A percentile compares a stretch with the other conserved stretches of the same genome.
phyloP scores from a whole-genome alignment of 495 filamentous ascomycete genomes.

The Chlorociboria aeruginascens region DNA sequence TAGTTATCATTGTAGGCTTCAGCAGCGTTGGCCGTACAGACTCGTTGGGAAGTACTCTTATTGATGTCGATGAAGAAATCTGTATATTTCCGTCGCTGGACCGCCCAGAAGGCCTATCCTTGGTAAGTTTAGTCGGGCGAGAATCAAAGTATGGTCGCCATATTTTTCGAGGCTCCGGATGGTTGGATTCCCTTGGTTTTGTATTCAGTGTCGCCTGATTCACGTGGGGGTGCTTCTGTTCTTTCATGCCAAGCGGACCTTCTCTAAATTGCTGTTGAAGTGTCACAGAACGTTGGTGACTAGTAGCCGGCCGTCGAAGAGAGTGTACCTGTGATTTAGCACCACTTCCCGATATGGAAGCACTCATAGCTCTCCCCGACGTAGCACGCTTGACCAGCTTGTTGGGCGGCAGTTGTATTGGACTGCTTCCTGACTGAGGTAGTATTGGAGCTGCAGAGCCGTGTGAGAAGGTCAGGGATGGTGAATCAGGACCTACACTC shows the following conservation, averaged over 20 bases:
- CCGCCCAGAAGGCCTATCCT: slow-evolving; percentile 23
- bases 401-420: slow-evolving; percentile 42
- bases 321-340: slow-evolving; percentile 44
- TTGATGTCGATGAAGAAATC: slow-evolving; percentile 18
- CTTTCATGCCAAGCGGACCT: slow-evolving; percentile 2
- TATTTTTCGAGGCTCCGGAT: slow-evolving; percentile 9
- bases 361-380: slow-evolving; percentile 41
- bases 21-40: slow-evolving; percentile 13
- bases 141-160: slow-evolving; percentile 38
- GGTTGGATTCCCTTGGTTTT: neutral
- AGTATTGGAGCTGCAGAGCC: slow-evolving; percentile 56
- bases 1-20: slow-evolving; percentile 14
- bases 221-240: slow-evolving; percentile 1
- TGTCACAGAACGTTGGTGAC: slow-evolving; percentile 71
- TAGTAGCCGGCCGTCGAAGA: slow-evolving; percentile 70
- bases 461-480: slow-evolving; percentile 58
- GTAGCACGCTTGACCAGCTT: slow-evolving; percentile 79
- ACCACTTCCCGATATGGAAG: slow-evolving; percentile 23
- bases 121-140: slow-evolving; percentile 23
- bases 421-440: slow-evolving; percentile 25
- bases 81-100: slow-evolving; percentile 16
- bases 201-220: slow-evolving; percentile 1
- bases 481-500: slow-evolving; percentile 54
- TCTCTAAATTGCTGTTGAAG: slow-evolving; percentile 38
- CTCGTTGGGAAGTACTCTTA: slow-evolving; percentile 22